phyloP scores from a whole-genome alignment of 2,329 filamentous ascomycete species.

The Aspergillus versicolor region DNA sequence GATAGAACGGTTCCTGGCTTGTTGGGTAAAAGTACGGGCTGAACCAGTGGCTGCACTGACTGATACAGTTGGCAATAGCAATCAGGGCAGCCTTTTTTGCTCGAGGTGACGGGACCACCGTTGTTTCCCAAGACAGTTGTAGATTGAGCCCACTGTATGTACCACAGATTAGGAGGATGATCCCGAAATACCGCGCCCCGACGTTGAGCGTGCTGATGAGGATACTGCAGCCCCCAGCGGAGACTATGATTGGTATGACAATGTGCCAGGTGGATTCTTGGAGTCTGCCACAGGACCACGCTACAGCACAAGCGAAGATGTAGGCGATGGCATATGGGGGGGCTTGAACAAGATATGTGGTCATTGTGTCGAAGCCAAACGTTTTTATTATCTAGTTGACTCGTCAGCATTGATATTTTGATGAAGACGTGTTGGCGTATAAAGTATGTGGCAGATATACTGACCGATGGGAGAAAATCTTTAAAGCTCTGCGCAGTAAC shows the following conservation, averaged over 20 bases:
- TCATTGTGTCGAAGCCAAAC: conserved; percentile 7
- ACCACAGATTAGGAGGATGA: conserved; percentile 11
- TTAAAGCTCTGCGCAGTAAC: conserved; percentile 12
- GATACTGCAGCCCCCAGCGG: conserved; percentile 4
- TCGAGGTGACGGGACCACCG: conserved; percentile 8
- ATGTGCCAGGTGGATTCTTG: conserved; percentile 11
- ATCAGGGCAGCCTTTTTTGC: conserved; percentile 14
- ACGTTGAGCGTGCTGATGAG: conserved; percentile 12
- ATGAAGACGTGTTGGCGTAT: too few relatives aligned
- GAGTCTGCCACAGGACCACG: conserved; percentile 5
- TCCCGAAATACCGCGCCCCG: conserved; percentile 12
- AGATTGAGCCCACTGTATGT: conserved; percentile 13
- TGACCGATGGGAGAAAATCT: conserved; percentile 13
- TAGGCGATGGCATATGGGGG: conserved; percentile 14
- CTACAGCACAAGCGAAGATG: not conserved
- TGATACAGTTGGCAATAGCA: conserved; percentile 16
- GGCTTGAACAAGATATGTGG: conserved; percentile 13
- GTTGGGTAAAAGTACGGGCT: conserved; percentile 12
- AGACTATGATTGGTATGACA: conserved; percentile 6
- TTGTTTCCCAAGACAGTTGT: conserved; percentile 17
- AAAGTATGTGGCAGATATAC: too few relatives aligned
- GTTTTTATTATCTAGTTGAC: conserved; percentile 10
- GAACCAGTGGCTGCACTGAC: conserved; percentile 13
- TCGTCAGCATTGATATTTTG: too few relatives aligned
- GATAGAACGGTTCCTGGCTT: conserved; percentile 9